Conservation (phyloP, 2,329 filamentous ascomycete species). For the Anisogramma anomala region DNA sequence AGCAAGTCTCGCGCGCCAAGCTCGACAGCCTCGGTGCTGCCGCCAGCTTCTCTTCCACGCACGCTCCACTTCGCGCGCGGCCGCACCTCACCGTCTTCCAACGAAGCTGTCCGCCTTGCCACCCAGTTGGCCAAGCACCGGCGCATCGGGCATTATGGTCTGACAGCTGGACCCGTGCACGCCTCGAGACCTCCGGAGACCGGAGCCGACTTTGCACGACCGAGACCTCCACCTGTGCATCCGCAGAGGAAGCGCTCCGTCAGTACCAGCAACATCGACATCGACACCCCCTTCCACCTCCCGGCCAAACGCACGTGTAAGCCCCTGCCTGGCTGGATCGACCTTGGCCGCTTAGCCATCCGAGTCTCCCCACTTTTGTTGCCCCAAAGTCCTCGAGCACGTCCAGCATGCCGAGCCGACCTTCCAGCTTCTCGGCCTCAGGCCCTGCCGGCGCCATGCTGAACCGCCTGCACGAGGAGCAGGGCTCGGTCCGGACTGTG, state of each 20-base stretch:
- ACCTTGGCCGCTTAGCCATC: slow-evolving; percentile 23
- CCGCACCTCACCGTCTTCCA: slow-evolving; percentile 1
- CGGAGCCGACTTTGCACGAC: slow-evolving; percentile 3
- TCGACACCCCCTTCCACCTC: too few species aligned
- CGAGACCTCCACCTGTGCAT: background rate
- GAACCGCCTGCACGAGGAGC: slow-evolving; percentile 32
- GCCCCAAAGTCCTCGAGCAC: slow-evolving; percentile 27
- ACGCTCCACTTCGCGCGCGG: background rate
- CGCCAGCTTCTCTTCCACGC: slow-evolving; percentile 5
- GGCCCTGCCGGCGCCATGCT: slow-evolving; percentile 37
- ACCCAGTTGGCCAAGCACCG: slow-evolving; percentile 14
- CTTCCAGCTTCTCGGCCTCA: slow-evolving; percentile 27
- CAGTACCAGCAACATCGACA: slow-evolving; percentile 16
- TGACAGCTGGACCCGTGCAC: slow-evolving; percentile 21
- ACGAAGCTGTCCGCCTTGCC: slow-evolving; percentile 13
- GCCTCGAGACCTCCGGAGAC: slow-evolving; percentile 10
- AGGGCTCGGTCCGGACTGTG: slow-evolving; percentile 39
- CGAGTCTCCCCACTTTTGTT: slow-evolving; percentile 40
- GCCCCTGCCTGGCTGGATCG: slow-evolving; percentile 33
- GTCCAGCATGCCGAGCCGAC: slow-evolving; percentile 24
- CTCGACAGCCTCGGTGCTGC: background rate
- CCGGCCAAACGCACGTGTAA: slow-evolving; percentile 28
- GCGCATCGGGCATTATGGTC: slow-evolving; percentile 21
- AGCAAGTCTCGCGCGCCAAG: background rate
- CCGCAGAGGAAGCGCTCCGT: slow-evolving; percentile 19